Evolutionary conservation across 139 green algal species (phyloP), one percentile per base, ranked within the genome.

Genomic region (Auxenochlorella pyrenoidosa): DNA sequence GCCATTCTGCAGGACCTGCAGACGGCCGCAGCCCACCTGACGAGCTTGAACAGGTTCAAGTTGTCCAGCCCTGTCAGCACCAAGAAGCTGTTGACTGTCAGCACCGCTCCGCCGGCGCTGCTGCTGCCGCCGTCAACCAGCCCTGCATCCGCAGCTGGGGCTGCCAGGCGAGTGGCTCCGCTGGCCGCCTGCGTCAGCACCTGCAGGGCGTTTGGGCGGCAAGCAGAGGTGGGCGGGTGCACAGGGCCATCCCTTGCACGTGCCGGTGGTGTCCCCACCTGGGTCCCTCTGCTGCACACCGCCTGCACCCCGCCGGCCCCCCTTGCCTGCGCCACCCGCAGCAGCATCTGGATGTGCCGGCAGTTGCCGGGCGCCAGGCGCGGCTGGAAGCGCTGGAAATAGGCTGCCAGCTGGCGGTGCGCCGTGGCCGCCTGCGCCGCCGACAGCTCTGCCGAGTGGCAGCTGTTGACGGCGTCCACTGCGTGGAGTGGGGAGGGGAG

Each of bases 41-140:
- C 82, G 40, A 99, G 91, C 51, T 93, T 88, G 89, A 98, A 98
- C 38, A 99, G 86, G 91, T 99, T 99, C 63, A 99, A 59, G 76
- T 97, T 94, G 88, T 99, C 97, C 44, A 99, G 87, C 26, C 87
- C 90, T 13, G 82, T 83, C 6, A 72, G 82, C 83, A 97, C 96
- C 54, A 98, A 86, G 83, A 99, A 98, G 59, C 97, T 93, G 87
- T 98, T 98, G 32, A 98, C 93, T 8, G 70, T 91, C n/a, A 89
- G 79, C 30, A 86, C 85, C 24, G 36, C 28, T 47, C 47, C 30
- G 86, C 65, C 18, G 59, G 28, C 44, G 41, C 26, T 47, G 71
- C 43, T 2, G 22, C 34, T 26, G 71, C 13, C 44, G 77, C 72
- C 54, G 84, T 36, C 21, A 38, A 12, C 24, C 28, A 16, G 51